These are phyloP conservation scores for Dicorynia guianensis DNA, from an alignment of 306 rosid species.

Conservation along the genomic window DNA sequence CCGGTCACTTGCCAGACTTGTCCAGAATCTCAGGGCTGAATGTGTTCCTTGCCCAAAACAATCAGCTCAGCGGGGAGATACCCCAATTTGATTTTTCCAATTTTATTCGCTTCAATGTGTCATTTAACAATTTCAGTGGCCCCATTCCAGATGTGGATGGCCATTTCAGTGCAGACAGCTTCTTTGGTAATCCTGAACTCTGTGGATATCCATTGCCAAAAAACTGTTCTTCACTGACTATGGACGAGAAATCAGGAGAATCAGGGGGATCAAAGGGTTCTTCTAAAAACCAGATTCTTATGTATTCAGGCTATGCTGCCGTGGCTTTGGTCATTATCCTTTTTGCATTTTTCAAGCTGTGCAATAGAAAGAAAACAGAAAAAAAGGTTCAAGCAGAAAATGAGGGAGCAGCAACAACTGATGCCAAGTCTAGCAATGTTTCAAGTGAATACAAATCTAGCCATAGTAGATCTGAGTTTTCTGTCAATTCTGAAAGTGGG, in stretches of 20 bases:
- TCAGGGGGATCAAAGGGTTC: constrained; percentile 40
- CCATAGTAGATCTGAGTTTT: constrained; percentile 56
- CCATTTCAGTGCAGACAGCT: constrained; percentile 52
- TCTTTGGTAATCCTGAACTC: constrained; percentile 67
- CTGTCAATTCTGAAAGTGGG: constrained; percentile 60
- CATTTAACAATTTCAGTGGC: constrained; percentile 66
- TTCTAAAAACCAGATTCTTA: constrained; percentile 51
- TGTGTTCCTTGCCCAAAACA: constrained; percentile 66
- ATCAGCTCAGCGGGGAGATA: constrained; percentile 58
- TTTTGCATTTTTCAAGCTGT: constrained; percentile 48
- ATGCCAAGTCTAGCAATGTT: constrained; percentile 41
- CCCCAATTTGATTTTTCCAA: constrained; percentile 67
- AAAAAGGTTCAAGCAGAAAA: constrained; percentile 49
- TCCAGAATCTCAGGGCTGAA: constrained; percentile 71
- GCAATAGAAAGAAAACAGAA: constrained; percentile 49
- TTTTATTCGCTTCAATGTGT: constrained; percentile 57
- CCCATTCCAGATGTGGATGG: constrained; percentile 52
- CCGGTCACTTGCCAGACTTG: constrained; percentile 64
- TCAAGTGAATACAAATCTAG: constrained; percentile 58
- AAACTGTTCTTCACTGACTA: constrained; percentile 41
- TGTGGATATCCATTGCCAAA: constrained; percentile 66
- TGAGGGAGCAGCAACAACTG: constrained; percentile 40
- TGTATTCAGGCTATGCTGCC: constrained; percentile 71
- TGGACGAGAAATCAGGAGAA: neutral
- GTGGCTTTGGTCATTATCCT: constrained; percentile 51